Conservation (phyloP, 2,329 filamentous ascomycete species). For the Pseudodiploospora longispora region DNA sequence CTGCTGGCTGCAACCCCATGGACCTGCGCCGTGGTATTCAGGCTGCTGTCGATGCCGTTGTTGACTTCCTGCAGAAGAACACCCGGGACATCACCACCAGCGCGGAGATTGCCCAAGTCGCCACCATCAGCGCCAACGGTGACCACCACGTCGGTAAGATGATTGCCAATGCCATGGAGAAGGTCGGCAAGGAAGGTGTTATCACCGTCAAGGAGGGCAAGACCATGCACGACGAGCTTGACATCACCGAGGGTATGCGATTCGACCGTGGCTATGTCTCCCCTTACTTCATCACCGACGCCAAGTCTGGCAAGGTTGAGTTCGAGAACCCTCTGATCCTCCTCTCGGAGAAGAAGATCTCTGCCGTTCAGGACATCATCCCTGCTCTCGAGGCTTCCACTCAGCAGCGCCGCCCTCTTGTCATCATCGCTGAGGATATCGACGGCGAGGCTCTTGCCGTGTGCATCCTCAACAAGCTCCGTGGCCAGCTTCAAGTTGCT, state of each 20-base stretch:
- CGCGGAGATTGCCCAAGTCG: conserved; percentile 94
- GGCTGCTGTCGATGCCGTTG: conserved; percentile 88
- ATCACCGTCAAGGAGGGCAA: conserved; percentile 99
- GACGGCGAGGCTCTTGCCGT: conserved; percentile 97
- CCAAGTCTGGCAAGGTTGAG: conserved; percentile 98
- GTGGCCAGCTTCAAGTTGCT: conserved; percentile 95
- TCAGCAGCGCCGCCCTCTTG: conserved; percentile 85
- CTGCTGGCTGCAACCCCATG: conserved; percentile 99
- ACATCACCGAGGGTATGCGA: conserved; percentile 99
- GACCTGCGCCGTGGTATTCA: conserved; percentile 95
- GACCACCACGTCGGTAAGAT: conserved; percentile 91
- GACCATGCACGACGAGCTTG: conserved; percentile 94
- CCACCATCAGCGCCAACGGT: conserved; percentile 96
- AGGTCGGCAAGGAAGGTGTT: conserved; percentile 99
- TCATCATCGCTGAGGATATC: conserved; percentile 99
- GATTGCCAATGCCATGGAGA: conserved; percentile 98
- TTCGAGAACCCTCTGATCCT: conserved; percentile 99
- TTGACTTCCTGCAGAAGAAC: conserved; percentile 89
- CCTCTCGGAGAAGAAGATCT: conserved; percentile 99
- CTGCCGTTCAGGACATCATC: conserved; percentile 96
- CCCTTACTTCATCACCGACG: conserved; percentile 99
- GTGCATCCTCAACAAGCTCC: conserved; percentile 99
- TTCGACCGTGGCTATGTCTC: conserved; percentile 99
- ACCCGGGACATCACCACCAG: conserved; percentile 98
- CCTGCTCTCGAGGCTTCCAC: conserved; percentile 96